Evolutionary conservation across 2,329 filamentous ascomycete species (phyloP), one percentile per base, ranked within the genome.

Genomic region (Cadophora malorum): DNA sequence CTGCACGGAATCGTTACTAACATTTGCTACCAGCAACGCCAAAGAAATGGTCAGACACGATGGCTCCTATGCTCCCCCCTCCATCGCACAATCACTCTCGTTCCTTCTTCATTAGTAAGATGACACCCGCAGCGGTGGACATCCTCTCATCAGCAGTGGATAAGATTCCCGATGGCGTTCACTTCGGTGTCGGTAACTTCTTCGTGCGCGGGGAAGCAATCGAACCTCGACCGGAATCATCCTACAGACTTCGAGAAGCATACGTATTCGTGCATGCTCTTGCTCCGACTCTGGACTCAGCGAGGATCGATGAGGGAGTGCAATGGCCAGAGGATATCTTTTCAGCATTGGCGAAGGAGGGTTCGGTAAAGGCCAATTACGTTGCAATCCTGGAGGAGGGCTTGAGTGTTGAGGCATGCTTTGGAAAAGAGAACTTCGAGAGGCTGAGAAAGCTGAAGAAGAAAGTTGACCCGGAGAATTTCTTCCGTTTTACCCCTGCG

Each of bases 381-480:
- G 31, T 58, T 5, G 55, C 55, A 9, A 58, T 58, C 38, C 9
- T 58, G 8, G 33, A 58, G 0, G 55, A 35, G 33, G 55, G 33
- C 1, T 23, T 58, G 31, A 58, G 55, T 58, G n/a, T 58, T 19
- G 55, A 58, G 33, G 31, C 21, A 3, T 58, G 31, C 21, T 58
- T 38, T 33, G 33, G 55, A 4, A 58, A 38, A 19, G 55, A 38
- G 55, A 58, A 58, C 7, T 58, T 38, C 23, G 31, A 38, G 7
- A 58, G 55, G 16, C 31, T 58, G n/a, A 38, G 16, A 19, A 33
- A 8, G 55, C 19, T 58, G 55, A 58, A 58, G 55, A 58, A 58
- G n/a, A 14, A 41, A n/a, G 33, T 58, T 16, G 55, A 58, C 23
- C 33, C 55, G 23, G 55, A 58, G 21, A 58, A 58, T 8, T 12